Percentiles rank a stretch among this genome's conserved stretches.
phyloP scores from a whole-genome alignment of 75 land plant species.

The Larix kaempferi region DNA sequence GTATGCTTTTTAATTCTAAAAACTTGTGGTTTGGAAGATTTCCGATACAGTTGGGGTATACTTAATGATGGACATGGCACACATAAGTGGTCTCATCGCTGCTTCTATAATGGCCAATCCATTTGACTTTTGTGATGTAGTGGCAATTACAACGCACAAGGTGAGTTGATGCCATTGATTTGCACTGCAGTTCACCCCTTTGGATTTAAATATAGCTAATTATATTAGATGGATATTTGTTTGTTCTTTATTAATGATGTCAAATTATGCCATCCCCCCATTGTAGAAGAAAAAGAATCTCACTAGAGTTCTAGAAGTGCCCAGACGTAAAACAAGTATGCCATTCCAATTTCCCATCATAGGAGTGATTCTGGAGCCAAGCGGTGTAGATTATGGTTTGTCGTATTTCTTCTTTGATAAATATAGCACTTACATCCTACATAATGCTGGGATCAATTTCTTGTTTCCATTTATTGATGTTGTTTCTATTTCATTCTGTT shows the following conservation, averaged over 20 bases:
- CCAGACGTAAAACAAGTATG: too few species aligned
- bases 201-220: neutral
- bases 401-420: too few species aligned
- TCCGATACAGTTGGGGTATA: slow-evolving; percentile 90
- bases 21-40: slow-evolving; percentile 30
- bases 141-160: slow-evolving; percentile 95
- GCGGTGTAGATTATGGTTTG: neutral
- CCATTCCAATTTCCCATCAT: too few species aligned
- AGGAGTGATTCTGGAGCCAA: neutral
- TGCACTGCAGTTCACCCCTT: neutral
- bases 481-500: neutral
- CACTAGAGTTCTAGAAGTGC: too few species aligned
- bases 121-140: slow-evolving; percentile 89
- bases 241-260: too few species aligned
- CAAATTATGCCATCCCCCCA: too few species aligned
- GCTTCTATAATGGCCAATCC: slow-evolving; percentile 74
- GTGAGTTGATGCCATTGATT: slow-evolving; percentile 18
- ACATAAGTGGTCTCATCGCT: slow-evolving; percentile 93
- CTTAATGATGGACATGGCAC: slow-evolving; percentile 99
- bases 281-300: too few species aligned
- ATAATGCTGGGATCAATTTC: neutral
- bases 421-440: neutral
- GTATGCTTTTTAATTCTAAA: neutral
- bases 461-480: neutral
- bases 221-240: too few species aligned